Evolutionary conservation across 1,284 basidiomycete genomes (phyloP).

Genomic region (Afroboletus lepidellus): DNA sequence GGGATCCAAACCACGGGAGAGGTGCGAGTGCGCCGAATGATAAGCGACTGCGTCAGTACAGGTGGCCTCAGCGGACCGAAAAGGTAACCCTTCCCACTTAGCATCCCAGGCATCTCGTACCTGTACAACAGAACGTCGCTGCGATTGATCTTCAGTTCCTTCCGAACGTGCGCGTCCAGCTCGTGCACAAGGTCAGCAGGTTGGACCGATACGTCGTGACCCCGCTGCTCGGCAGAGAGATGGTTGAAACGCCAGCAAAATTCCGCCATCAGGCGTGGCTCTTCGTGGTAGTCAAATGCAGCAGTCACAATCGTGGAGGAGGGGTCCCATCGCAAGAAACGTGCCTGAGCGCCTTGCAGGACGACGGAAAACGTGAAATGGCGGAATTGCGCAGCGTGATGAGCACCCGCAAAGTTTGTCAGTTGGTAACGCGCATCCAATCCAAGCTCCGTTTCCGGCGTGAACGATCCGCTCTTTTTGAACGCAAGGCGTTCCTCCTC

Average conservation of each 20-base stretch:
- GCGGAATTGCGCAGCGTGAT: slow-evolving; percentile 13
- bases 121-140: too few species aligned
- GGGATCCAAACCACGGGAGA: too few species aligned
- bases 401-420: slow-evolving; percentile 9
- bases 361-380: slow-evolving; percentile 19
- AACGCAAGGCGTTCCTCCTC: neutral
- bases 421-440: neutral
- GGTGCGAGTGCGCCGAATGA: too few species aligned
- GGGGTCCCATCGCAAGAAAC: slow-evolving; percentile 28
- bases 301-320: slow-evolving; percentile 18
- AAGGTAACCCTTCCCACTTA: too few species aligned
- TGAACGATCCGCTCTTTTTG: neutral
- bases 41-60: too few species aligned
- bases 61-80: too few species aligned
- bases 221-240: neutral
- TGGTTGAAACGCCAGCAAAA: slow-evolving; percentile 20
- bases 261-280: slow-evolving; percentile 9
- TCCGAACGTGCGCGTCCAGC: too few species aligned
- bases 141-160: too few species aligned
- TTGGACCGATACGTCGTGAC: slow-evolving; percentile 8
- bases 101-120: too few species aligned
- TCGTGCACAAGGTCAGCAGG: too few species aligned
- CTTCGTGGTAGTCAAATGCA: slow-evolving; percentile 14
- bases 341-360: slow-evolving; percentile 10
- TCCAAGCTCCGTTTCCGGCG: neutral